phyloP scores from a whole-genome alignment of 768 basidiomycete genomes.

The Hericium erinaceus region DNA sequence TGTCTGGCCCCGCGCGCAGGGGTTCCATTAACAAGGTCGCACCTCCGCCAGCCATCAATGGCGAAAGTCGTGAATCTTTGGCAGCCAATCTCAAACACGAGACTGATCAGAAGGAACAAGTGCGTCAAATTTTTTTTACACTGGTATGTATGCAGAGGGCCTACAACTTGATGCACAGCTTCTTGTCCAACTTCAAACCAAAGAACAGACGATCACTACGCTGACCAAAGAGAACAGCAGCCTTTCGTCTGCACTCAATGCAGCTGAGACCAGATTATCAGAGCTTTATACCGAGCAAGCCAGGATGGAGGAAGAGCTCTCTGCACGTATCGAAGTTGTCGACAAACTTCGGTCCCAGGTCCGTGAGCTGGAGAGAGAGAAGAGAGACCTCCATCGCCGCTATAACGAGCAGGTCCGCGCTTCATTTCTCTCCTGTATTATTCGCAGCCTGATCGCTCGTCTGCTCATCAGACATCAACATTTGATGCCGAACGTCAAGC shows the following conservation, averaged over 20 bases:
- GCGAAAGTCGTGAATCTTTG: constrained; percentile 48
- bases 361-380: constrained; percentile 83
- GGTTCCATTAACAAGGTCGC: constrained; percentile 34
- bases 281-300: constrained; percentile 78
- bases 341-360: constrained; percentile 77
- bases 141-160: constrained; percentile 6
- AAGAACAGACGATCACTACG: constrained; percentile 56
- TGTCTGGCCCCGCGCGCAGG: constrained; percentile 40
- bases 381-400: constrained; percentile 68
- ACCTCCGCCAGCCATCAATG: constrained; percentile 28
- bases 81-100: constrained; percentile 62
- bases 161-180: constrained; percentile 35
- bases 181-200: constrained; percentile 68
- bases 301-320: constrained; percentile 74
- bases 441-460: neutral
- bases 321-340: constrained; percentile 70
- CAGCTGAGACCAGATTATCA: constrained; percentile 63
- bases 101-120: constrained; percentile 77
- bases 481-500: constrained; percentile 91
- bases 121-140: constrained; percentile 21
- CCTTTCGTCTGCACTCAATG: constrained; percentile 52
- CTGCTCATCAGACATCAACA: constrained; percentile 51
- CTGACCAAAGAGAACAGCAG: constrained; percentile 58
- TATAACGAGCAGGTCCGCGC: constrained; percentile 78
- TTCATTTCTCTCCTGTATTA: neutral